These are phyloP conservation scores for Chimonanthus salicifolius DNA, from an alignment of 164 flowering plant genomes.

Conservation along the genomic window DNA sequence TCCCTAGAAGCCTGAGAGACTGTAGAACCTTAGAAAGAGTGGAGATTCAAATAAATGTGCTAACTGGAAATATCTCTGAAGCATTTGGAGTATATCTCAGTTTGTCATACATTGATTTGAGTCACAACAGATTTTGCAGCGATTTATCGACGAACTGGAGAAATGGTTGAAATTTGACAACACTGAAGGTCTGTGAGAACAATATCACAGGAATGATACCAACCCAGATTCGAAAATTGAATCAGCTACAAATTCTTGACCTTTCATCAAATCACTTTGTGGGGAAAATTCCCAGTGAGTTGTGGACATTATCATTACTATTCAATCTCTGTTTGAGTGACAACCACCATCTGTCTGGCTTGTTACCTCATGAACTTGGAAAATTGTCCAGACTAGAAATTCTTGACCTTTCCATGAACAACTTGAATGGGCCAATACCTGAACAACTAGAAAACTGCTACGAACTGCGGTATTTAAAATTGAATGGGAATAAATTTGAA, in stretches of 20 bases:
- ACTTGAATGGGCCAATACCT: constrained; percentile 2
- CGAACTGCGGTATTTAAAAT: not conserved
- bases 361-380: not conserved
- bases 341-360: not conserved
- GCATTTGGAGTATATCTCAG: not conserved
- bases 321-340: too few species aligned
- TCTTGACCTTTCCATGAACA: not conserved
- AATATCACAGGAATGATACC: not conserved
- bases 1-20: not conserved
- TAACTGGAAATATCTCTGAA: not conserved
- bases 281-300: too few species aligned
- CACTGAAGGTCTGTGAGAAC: not conserved
- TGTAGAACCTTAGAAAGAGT: not conserved
- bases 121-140: not conserved
- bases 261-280: too few species aligned
- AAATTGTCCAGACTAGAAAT: not conserved
- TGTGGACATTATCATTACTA: too few species aligned
- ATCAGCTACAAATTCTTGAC: not conserved
- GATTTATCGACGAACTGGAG: not conserved
- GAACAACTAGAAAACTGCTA: not conserved
- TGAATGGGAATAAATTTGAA: not conserved
- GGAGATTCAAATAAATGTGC: not conserved
- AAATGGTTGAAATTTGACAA: not conserved
- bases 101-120: not conserved
- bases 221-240: not conserved